Conservation (phyloP, 805 yeast species). For the Pichia gijzeniarum region DNA sequence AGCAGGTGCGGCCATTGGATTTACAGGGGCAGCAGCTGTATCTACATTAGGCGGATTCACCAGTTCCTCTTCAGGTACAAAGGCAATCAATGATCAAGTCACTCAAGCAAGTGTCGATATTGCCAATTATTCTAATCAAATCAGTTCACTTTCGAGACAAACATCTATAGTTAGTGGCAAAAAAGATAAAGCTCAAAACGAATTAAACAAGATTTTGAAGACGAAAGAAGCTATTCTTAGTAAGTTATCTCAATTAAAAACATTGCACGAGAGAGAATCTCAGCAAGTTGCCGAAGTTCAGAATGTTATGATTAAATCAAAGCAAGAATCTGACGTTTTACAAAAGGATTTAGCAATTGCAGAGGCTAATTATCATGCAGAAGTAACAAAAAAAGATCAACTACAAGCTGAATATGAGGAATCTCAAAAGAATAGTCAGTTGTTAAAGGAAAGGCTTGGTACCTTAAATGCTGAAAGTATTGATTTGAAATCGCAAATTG, state of each 20-base stretch:
- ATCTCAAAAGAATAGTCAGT: constrained; percentile 60
- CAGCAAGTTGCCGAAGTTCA: constrained; percentile 71
- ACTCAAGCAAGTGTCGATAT: constrained; percentile 78
- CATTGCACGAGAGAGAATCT: constrained; percentile 73
- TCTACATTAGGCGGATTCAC: constrained; percentile 1
- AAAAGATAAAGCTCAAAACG: constrained; percentile 69
- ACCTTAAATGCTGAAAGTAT: constrained; percentile 59
- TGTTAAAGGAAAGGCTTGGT: constrained; percentile 64
- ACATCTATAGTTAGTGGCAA: constrained; percentile 65
- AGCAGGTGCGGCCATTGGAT: constrained; percentile 10
- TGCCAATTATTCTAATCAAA: constrained; percentile 82
- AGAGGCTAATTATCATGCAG: constrained; percentile 71
- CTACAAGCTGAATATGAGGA: constrained; percentile 55
- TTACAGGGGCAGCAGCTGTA: constrained; percentile 2
- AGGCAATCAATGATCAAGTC: constrained; percentile 46
- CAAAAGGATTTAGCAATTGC: constrained; percentile 66
- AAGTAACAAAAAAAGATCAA: constrained; percentile 57
- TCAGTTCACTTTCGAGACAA: constrained; percentile 69
- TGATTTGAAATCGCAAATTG: constrained; percentile 51
- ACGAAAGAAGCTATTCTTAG: constrained; percentile 66
- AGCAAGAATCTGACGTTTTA: constrained; percentile 60
- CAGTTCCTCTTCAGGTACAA: neutral
- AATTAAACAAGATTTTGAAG: constrained; percentile 58
- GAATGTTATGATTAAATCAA: constrained; percentile 48
- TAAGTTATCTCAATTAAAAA: constrained; percentile 60